Evolutionary conservation across 495 filamentous ascomycete species (phyloP).

Genomic region (Lindgomyces ingoldianus): DNA sequence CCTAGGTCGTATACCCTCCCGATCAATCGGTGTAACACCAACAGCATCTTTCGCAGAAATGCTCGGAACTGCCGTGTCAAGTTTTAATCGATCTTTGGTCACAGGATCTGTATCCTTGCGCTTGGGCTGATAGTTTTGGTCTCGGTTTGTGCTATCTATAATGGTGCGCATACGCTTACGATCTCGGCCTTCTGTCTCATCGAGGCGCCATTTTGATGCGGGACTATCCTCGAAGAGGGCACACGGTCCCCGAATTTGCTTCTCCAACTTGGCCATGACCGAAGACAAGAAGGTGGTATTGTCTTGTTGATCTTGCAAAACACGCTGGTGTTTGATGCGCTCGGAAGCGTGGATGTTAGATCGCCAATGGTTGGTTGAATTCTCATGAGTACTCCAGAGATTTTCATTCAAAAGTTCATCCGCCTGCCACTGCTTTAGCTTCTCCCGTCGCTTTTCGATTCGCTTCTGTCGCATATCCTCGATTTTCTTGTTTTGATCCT

Average conservation of each 20-base stretch:
- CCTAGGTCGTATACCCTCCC: constrained; percentile 11
- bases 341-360: constrained; percentile 92
- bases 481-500: constrained; percentile 72
- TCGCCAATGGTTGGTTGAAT: constrained; percentile 83
- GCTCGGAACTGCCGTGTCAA: constrained; percentile 47
- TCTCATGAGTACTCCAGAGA: constrained; percentile 73
- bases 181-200: constrained; percentile 92
- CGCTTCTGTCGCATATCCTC: constrained; percentile 69
- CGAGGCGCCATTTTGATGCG: constrained; percentile 79
- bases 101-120: constrained; percentile 53
- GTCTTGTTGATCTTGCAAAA: constrained; percentile 89
- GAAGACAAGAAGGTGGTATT: constrained; percentile 72
- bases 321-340: constrained; percentile 83
- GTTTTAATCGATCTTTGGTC: constrained; percentile 40
- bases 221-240: constrained; percentile 71
- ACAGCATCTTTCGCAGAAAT: constrained; percentile 42
- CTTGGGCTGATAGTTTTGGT: constrained; percentile 84
- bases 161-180: constrained; percentile 88
- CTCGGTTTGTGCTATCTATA: constrained; percentile 66
- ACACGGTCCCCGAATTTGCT: constrained; percentile 71
- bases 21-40: constrained; percentile 43
- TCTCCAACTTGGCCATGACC: constrained; percentile 69
- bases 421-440: constrained; percentile 71
- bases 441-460: constrained; percentile 74
- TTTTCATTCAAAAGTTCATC: constrained; percentile 69